Evolutionary conservation across 345 rosid genomes (phyloP).

Genomic region (Syzygium oleosum): DNA sequence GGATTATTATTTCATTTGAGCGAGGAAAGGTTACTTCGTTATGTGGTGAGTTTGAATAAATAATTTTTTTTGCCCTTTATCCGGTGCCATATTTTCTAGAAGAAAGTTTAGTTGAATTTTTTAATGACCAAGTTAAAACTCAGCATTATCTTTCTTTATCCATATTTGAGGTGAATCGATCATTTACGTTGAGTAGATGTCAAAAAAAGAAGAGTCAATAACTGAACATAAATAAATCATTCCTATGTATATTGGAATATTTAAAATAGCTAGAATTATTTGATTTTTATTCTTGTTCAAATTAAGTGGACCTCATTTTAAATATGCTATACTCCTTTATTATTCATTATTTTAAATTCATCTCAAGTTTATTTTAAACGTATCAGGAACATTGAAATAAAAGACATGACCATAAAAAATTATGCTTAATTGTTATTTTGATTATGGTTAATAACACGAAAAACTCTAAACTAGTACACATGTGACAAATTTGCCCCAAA

Average conservation of each 20-base stretch:
- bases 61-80: not conserved
- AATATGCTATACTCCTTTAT: not conserved
- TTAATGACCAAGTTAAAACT: not conserved
- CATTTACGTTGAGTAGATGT: not conserved
- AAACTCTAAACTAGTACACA: no score
- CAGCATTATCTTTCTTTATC: not conserved
- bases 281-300: not conserved
- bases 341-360: not conserved
- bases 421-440: not conserved
- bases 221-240: not conserved
- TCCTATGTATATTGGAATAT: not conserved
- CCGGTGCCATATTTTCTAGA: no score
- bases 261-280: not conserved
- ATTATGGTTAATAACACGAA: no score
- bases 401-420: not conserved
- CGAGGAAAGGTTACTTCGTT: not conserved
- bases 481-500: no score
- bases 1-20: not conserved
- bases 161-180: not conserved
- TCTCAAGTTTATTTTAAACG: not conserved
- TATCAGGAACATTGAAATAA: not conserved
- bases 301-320: not conserved
- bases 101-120: not conserved
- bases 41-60: not conserved
- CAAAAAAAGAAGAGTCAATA: not conserved